These are phyloP conservation scores for Vitis labrusca DNA, from an alignment of 164 flowering plant species.

Conservation along the genomic window DNA sequence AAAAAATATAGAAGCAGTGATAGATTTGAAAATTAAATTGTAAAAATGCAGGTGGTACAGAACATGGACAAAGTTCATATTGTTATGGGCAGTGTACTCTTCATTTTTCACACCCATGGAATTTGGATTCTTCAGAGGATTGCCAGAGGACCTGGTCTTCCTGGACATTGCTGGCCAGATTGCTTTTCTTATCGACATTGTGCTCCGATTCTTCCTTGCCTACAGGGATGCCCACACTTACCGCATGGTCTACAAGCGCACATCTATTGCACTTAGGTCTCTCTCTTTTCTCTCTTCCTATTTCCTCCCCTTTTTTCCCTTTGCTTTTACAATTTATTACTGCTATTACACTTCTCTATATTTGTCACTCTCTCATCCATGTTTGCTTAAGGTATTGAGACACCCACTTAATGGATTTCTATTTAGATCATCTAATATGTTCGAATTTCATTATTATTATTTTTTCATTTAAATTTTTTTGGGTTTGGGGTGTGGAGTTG, in stretches of 20 bases:
- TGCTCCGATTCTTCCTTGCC: constrained; percentile 67
- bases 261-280: constrained; percentile 70
- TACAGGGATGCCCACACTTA: constrained; percentile 77
- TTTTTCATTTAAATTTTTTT: too few relatives aligned
- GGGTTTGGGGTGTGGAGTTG: too few relatives aligned
- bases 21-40: too few relatives aligned
- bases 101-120: constrained; percentile 94
- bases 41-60: constrained; percentile 72
- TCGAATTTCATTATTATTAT: too few relatives aligned
- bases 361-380: too few relatives aligned
- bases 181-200: constrained; percentile 77
- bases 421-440: too few relatives aligned
- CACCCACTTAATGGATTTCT: too few relatives aligned
- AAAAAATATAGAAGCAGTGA: too few relatives aligned
- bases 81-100: constrained; percentile 88
- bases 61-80: constrained; percentile 69
- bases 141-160: constrained; percentile 60
- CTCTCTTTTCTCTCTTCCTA: not conserved
- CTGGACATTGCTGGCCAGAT: constrained; percentile 79
- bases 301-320: not conserved
- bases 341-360: not conserved
- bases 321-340: not conserved
- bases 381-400: too few relatives aligned
- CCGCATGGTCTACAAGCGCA: constrained; percentile 59
- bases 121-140: constrained; percentile 93